Evolutionary conservation across 257 asterid species (phyloP).

Genomic region (Solanum virginianum): DNA sequence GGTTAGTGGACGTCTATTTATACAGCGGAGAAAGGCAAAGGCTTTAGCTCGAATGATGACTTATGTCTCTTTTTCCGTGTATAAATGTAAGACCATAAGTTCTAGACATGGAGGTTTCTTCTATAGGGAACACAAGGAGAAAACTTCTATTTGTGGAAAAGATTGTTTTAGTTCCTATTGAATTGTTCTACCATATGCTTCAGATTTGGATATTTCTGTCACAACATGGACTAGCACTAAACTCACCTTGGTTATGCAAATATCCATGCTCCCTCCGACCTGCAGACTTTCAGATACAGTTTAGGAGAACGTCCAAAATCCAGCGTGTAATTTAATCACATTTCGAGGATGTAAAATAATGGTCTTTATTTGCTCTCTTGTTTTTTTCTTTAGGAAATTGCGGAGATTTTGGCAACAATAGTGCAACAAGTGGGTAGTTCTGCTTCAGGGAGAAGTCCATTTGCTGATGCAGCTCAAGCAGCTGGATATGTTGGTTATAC

Average conservation of each 20-base stretch:
- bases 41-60: background rate
- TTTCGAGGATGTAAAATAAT: background rate
- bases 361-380: background rate
- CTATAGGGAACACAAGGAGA: background rate
- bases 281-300: background rate
- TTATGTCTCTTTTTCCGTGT: background rate
- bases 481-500: conserved; percentile 48
- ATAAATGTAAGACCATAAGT: background rate
- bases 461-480: conserved; percentile 70
- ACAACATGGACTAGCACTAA: background rate
- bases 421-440: conserved; percentile 61
- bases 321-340: background rate
- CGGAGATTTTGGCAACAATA: conserved; percentile 42
- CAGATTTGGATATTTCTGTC: background rate
- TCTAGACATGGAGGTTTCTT: background rate
- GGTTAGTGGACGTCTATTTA: background rate
- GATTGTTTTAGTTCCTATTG: background rate
- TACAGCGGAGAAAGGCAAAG: background rate
- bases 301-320: background rate
- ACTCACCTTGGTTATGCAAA: background rate
- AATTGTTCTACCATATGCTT: background rate
- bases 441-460: conserved; percentile 45
- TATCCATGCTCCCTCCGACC: background rate
- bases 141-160: background rate
- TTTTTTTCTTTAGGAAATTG: conserved; percentile 43